These are phyloP conservation scores for Xerophyta viscosa DNA, from an alignment of 106 monocot genomes.

Conservation along the genomic window DNA sequence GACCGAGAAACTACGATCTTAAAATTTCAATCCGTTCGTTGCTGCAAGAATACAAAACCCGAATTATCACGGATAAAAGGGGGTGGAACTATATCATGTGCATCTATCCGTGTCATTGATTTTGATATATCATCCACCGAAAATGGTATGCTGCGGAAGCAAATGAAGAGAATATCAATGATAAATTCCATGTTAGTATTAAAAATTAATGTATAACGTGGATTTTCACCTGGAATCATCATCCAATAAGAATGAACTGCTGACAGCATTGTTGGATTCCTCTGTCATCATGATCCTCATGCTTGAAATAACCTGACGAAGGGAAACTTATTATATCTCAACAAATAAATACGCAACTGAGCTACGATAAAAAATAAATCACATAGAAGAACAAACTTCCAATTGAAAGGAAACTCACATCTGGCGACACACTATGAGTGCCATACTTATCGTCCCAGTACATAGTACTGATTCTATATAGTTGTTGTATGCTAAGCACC, in stretches of 20 bases:
- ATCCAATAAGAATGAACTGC: conserved; percentile 83
- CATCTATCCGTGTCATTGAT: conserved; percentile 33
- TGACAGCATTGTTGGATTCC: conserved; percentile 61
- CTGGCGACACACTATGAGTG: conserved; percentile 77
- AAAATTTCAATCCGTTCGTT: conserved; percentile 9
- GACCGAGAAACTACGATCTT: no score
- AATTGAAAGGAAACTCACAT: no score
- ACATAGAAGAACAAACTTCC: no score
- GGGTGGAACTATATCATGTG: conserved; percentile 28
- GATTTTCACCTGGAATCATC: conserved; percentile 81
- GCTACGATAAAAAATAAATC: no score
- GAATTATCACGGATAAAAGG: conserved; percentile 20
- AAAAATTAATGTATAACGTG: no score
- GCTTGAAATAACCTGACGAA: conserved; percentile 76
- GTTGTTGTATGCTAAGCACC: conserved; percentile 80
- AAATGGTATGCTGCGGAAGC: conserved; percentile 81
- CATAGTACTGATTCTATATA: conserved; percentile 92
- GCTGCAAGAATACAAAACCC: conserved; percentile 23
- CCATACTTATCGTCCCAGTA: conserved; percentile 98
- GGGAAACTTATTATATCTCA: no score
- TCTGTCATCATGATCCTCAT: conserved; percentile 74
- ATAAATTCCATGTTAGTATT: no score
- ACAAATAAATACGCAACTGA: no score
- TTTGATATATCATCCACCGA: conserved; percentile 85
- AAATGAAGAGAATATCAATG: no score